Evolutionary conservation across 768 basidiomycete species (phyloP).

Genomic region (Lyophyllum shimeji): DNA sequence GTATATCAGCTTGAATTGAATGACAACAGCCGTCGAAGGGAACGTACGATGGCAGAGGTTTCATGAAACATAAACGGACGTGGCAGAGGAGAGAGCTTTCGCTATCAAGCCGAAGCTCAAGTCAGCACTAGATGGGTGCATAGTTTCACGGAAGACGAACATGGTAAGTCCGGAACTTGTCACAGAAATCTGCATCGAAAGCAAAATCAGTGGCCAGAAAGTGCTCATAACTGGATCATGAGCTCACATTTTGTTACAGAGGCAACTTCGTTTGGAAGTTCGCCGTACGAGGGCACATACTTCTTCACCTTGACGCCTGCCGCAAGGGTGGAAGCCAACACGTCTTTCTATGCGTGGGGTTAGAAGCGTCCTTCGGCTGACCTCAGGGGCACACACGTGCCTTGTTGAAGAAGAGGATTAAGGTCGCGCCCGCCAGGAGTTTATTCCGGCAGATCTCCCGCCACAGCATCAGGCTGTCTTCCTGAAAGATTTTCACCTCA

Average conservation of each 20-base stretch:
- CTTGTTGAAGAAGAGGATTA: slow-evolving; percentile 82
- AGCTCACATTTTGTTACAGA: slow-evolving; percentile 64
- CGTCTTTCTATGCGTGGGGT: slow-evolving; percentile 39
- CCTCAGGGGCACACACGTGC: slow-evolving; percentile 24
- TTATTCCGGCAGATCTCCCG: slow-evolving; percentile 64
- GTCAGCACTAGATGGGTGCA: neutral
- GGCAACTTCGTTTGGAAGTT: slow-evolving; percentile 54
- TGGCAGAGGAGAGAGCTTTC: slow-evolving; percentile 52
- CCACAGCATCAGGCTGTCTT: slow-evolving; percentile 77
- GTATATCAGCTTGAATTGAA: neutral
- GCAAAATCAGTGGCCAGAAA: neutral
- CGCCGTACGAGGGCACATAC: slow-evolving; percentile 63
- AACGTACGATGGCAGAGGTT: slow-evolving; percentile 67
- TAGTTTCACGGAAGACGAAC: slow-evolving; percentile 32
- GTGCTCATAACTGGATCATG: neutral
- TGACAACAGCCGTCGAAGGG: neutral
- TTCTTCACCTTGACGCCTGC: slow-evolving; percentile 55
- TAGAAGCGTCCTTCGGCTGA: neutral
- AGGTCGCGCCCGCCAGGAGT: slow-evolving; percentile 56
- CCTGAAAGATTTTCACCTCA: slow-evolving; percentile 32
- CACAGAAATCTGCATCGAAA: slow-evolving; percentile 55
- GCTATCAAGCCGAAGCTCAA: slow-evolving; percentile 31
- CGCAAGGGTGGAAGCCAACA: slow-evolving; percentile 53
- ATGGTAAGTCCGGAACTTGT: slow-evolving; percentile 66
- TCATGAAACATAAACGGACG: slow-evolving; percentile 68